Conservation (phyloP, 441 rosid genomes). For the Euphorbia celastroides region DNA sequence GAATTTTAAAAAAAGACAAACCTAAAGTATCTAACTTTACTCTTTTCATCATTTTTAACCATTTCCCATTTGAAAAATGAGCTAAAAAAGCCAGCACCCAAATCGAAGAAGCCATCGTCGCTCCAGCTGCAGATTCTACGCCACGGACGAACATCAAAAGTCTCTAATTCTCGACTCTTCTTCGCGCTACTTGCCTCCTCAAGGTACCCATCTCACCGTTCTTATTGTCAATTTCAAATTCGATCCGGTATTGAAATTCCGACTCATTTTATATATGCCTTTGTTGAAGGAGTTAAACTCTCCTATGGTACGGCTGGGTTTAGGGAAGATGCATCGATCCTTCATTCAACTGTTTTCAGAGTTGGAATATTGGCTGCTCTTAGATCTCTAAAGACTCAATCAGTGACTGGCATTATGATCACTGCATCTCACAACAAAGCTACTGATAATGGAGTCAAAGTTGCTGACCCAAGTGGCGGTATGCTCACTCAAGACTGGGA, state of each 20-base stretch:
- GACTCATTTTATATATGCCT: neutral
- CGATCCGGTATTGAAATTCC: neutral
- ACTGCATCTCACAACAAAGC: conserved; percentile 85
- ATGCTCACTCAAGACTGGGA: conserved; percentile 96
- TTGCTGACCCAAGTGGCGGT: conserved; percentile 77
- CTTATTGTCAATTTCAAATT: neutral
- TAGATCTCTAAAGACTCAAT: conserved; percentile 63
- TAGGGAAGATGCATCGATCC: conserved; percentile 68
- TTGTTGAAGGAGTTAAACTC: conserved; percentile 42
- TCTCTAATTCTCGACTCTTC: conserved; percentile 44
- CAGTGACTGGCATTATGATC: conserved; percentile 78
- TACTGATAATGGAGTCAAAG: conserved; percentile 80
- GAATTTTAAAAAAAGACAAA: too few relatives aligned
- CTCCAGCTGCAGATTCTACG: neutral
- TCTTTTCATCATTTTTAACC: too few relatives aligned
- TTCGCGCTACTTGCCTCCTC: conserved; percentile 46
- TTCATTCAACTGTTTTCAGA: conserved; percentile 63
- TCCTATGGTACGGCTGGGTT: conserved; percentile 89
- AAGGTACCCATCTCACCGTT: conserved; percentile 18
- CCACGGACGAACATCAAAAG: conserved; percentile 55
- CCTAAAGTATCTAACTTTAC: too few relatives aligned
- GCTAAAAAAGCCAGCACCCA: too few relatives aligned
- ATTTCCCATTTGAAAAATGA: too few relatives aligned
- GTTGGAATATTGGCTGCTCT: conserved; percentile 81
- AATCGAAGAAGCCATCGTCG: neutral